Evolutionary conservation across 2,329 filamentous ascomycete species (phyloP), one percentile per base, ranked within the genome.

Genomic region (Epichloe glyceriae): DNA sequence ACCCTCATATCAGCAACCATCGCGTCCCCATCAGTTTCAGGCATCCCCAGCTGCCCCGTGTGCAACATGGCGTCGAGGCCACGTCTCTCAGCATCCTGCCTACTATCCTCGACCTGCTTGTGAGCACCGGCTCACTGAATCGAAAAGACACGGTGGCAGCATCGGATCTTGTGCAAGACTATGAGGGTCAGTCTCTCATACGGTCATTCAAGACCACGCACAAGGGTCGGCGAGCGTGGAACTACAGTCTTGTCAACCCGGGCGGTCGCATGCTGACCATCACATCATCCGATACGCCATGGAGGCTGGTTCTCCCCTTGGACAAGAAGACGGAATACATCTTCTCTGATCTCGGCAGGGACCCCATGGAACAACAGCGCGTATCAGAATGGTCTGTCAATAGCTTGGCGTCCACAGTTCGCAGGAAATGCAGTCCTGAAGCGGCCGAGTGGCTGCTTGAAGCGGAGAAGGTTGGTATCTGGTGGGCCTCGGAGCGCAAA

Each of bases 161-260:
- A 1, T 55, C 54, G 4, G 62, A 67, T 30, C 57, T 67, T 8
- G 51, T 64, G 3, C 56, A 60, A 11, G 62, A 67, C 45, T 67
- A 65, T 34, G 64, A 67, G 37, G 63, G 64, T 2, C 63, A 67
- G 49, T 67, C 65, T 1, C 55, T 67, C 2, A 61, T 67, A 35
- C 60, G 64, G 10, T 60, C 60, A 26, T 58, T 58, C 51, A 58
- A 53, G 1, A 30, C 38, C 3, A 57, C 54, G 20, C 45, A 47
- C 33, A 52, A 52, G 2, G 56, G 61, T 1, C 52, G 58, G 7
- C 58, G 62, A 3, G 53, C 59, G 19, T 65, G 63, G 63, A 62
- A 65, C n/a, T 65, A 62, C 22, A 58, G 61, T 8, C 56, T 65
- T 5, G 61, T 59, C 5, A 65, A 65, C 17, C 62, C 63, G 0